Percentiles rank a stretch among this genome's conserved stretches.
Conservation (phyloP, 2,329 filamentous ascomycete species). For the Didymella exigua region DNA sequence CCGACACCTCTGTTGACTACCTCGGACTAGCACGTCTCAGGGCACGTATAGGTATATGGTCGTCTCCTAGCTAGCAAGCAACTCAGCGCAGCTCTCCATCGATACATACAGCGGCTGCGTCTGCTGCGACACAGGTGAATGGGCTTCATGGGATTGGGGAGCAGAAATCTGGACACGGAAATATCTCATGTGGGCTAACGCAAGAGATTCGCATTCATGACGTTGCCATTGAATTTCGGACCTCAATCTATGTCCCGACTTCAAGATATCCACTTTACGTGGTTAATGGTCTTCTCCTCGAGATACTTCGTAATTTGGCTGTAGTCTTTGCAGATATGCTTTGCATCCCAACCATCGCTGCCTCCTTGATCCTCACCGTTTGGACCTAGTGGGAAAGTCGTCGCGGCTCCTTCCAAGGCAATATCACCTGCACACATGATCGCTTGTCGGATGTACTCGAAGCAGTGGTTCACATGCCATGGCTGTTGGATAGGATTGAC, state of each 20-base stretch:
- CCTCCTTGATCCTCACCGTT: conserved; percentile 38
- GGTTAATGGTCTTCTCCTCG: conserved; percentile 35
- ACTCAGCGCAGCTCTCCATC: too few species aligned
- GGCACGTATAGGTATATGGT: too few species aligned
- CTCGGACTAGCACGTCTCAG: too few species aligned
- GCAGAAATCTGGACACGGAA: background rate
- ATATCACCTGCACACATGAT: conserved; percentile 45
- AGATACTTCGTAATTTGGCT: conserved; percentile 38
- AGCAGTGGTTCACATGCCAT: conserved; percentile 46
- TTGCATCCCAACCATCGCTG: conserved; percentile 44
- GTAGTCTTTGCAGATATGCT: conserved; percentile 44
- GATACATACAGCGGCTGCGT: too few species aligned
- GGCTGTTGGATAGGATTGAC: conserved; percentile 34
- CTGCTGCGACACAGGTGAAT: too few species aligned
- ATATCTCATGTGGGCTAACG: background rate
- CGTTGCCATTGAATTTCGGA: background rate
- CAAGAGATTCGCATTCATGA: background rate
- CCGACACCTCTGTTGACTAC: too few species aligned
- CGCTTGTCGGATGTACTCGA: conserved; percentile 42
- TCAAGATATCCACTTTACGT: conserved; percentile 38
- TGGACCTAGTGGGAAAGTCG: conserved; percentile 35
- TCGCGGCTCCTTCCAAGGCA: conserved; percentile 41
- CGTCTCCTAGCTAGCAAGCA: too few species aligned
- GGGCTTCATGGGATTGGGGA: background rate
- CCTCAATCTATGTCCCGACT: background rate